These are phyloP conservation scores for Zygotorulaspora danielsina DNA, from an alignment of 805 yeast species.

Conservation along the genomic window DNA sequence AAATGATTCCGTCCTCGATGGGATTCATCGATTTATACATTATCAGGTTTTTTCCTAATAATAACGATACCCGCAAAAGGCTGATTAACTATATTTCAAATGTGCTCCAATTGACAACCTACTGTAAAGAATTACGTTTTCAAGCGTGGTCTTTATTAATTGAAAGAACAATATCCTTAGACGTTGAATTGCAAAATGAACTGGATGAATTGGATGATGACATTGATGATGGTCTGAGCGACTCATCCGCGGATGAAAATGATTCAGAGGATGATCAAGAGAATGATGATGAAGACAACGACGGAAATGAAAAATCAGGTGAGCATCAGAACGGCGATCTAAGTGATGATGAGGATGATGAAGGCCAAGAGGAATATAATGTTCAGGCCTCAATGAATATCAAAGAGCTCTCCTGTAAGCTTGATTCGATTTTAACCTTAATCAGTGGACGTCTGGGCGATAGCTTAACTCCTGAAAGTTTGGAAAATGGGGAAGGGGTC, in stretches of 20 bases:
- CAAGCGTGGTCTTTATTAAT: slow-evolving; percentile 76
- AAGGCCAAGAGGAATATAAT: slow-evolving; percentile 45
- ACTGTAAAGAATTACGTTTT: slow-evolving; percentile 71
- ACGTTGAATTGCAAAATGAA: slow-evolving; percentile 87
- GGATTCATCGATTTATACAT: slow-evolving; percentile 57
- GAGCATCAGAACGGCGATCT: slow-evolving; percentile 31
- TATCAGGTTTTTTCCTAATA: slow-evolving; percentile 71
- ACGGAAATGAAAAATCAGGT: slow-evolving; percentile 38
- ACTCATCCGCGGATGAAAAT: slow-evolving; percentile 36
- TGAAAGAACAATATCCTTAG: slow-evolving; percentile 78
- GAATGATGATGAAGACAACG: slow-evolving; percentile 30
- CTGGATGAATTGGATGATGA: slow-evolving; percentile 80
- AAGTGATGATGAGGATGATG: slow-evolving; percentile 33
- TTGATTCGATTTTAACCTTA: slow-evolving; percentile 63
- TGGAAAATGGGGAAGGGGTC: slow-evolving; percentile 62
- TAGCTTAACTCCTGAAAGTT: slow-evolving; percentile 47
- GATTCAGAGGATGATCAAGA: slow-evolving; percentile 35
- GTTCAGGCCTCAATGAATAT: slow-evolving; percentile 46
- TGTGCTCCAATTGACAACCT: slow-evolving; percentile 52
- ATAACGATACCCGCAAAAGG: slow-evolving; percentile 52
- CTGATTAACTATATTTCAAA: slow-evolving; percentile 64
- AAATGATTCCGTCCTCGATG: slow-evolving; percentile 77
- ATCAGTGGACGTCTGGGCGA: slow-evolving; percentile 50
- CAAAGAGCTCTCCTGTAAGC: slow-evolving; percentile 54
- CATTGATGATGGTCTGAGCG: slow-evolving; percentile 53